These are phyloP conservation scores for Leccinum broughii DNA, from an alignment of 768 basidiomycete genomes.

Conservation along the genomic window DNA sequence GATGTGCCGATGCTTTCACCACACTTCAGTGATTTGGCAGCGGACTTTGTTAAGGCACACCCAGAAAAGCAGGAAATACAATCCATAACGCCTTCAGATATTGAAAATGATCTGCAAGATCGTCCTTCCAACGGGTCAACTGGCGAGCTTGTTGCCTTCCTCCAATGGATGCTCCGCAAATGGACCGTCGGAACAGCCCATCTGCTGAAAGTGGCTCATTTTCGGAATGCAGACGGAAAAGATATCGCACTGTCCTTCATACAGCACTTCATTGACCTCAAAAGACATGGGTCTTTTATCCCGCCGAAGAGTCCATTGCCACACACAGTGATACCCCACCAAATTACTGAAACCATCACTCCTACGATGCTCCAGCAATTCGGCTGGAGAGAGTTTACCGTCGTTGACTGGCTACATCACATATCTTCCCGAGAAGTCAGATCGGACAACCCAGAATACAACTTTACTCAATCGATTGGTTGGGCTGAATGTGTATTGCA, in stretches of 20 bases:
- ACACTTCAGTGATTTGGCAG: conserved; percentile 50
- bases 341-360: conserved; percentile 60
- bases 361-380: conserved; percentile 55
- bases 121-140: neutral
- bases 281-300: conserved; percentile 38
- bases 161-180: conserved; percentile 1
- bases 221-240: conserved; percentile 47
- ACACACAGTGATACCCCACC: conserved; percentile 42
- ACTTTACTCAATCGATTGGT: conserved; percentile 58
- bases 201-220: conserved; percentile 28
- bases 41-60: conserved; percentile 41
- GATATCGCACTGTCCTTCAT: conserved; percentile 65
- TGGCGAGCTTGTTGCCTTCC: conserved; percentile 8
- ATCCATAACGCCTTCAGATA: neutral
- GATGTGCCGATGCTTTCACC: conserved; percentile 69
- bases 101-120: neutral
- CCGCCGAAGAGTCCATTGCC: conserved; percentile 33
- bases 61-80: conserved; percentile 1
- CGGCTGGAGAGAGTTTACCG: conserved; percentile 72
- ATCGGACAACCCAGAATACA: conserved; percentile 44
- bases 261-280: conserved; percentile 60
- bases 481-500: conserved; percentile 80
- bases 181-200: neutral
- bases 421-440: conserved; percentile 49
- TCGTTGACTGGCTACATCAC: conserved; percentile 71